Conservation (phyloP, 345 rosid species). For the Laguncularia racemosa region DNA sequence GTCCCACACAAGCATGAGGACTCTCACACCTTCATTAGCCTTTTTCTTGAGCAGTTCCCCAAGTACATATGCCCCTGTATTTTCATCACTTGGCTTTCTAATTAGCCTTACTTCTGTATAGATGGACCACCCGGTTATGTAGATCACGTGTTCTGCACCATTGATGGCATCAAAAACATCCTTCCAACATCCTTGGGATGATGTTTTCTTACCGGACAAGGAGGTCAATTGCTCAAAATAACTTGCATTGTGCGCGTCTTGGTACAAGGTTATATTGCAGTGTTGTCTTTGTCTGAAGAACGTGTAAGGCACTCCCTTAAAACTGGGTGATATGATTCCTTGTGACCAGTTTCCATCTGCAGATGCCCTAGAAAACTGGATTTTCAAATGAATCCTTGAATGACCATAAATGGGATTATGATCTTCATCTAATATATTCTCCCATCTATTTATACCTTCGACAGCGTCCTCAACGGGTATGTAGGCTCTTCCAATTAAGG, state of each 20-base stretch:
- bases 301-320: conserved; percentile 43
- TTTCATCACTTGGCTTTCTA: conserved; percentile 35
- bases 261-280: conserved; percentile 69
- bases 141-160: conserved; percentile 52
- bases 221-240: conserved; percentile 19
- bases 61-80: conserved; percentile 22
- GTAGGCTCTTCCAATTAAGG: conserved; percentile 65
- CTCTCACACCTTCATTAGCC: conserved; percentile 53
- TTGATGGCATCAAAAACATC: conserved; percentile 59
- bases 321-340: conserved; percentile 33
- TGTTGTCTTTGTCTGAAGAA: conserved; percentile 55
- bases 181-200: conserved; percentile 67
- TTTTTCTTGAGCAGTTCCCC: conserved; percentile 57
- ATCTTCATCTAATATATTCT: conserved; percentile 35
- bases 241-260: conserved; percentile 57
- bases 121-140: conserved; percentile 82
- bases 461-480: conserved; percentile 46
- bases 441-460: conserved; percentile 33
- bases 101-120: conserved; percentile 40
- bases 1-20: conserved; percentile 79
- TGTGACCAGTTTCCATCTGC: conserved; percentile 43
- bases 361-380: conserved; percentile 29
- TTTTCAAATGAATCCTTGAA: conserved; percentile 32
- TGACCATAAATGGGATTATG: conserved; percentile 31
- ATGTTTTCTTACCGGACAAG: conserved; percentile 7